Evolutionary conservation across 2,329 filamentous ascomycete species (phyloP), one percentile per base, ranked within the genome.

Genomic region (Thyridium curvatum): DNA sequence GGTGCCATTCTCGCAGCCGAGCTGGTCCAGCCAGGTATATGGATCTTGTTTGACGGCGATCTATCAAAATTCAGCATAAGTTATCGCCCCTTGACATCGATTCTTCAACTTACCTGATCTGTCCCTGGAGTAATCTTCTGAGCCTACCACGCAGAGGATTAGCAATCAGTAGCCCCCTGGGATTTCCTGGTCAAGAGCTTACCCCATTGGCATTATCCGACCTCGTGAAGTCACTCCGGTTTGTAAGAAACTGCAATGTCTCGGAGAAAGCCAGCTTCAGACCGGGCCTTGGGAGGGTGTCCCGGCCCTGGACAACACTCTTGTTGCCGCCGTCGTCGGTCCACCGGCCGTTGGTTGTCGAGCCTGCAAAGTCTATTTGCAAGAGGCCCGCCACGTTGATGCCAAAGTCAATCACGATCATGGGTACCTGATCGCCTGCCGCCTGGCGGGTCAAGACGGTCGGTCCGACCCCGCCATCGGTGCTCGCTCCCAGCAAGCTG

Each of bases 241-340:
- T 46, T 0, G 55, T 56, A 13, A 74, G 56, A 37, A 59, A 70
- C 43, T 69, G 53, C 28, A 69, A 46, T 0, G 66, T 67, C 49
- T 74, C 70, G 1, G 70, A 73, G 45, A 73, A 73, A 10, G 64
- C 64, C 17, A 74, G 47, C 29, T 59, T 55, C n/a, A 73, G 48
- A 0, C 69, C 69, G 0, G 60, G 68, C 18, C 52, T 52, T 43
- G 18, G 38, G 40, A 21, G 50, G 21, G 21, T 6, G 21, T 26
- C 21, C 21, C 21, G 21, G 6, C 10, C 10, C 21, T 26, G 21
- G 21, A 26, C 21, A 26, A 10, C 10, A 26, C 21, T 26, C 21
- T 26, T 26, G 10, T 26, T 26, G 38, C 31, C 42, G 36, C 48
- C 58, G 7, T 34, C 34, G 5, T 36, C 38, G 14, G 41, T 18